Conservation (phyloP, 2,329 filamentous ascomycete species). For the Cladosporium sp. region DNA sequence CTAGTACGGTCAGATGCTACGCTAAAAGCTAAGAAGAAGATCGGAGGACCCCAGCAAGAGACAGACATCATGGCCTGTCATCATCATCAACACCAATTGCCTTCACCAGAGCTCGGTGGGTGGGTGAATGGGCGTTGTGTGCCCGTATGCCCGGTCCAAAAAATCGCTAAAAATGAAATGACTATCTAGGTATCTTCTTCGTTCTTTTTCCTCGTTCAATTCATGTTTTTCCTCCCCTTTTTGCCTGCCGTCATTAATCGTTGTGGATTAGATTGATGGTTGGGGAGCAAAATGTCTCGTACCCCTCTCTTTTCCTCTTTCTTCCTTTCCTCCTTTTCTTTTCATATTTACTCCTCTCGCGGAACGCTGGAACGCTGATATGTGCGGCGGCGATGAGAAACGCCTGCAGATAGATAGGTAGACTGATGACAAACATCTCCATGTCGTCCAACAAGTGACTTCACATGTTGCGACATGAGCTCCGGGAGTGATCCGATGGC, state of each 20-base stretch:
- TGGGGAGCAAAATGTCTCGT: not conserved
- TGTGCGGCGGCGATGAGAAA: not conserved
- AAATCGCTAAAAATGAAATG: constrained; percentile 16
- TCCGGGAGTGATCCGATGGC: not conserved
- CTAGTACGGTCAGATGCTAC: constrained; percentile 40
- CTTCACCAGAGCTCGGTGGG: not conserved
- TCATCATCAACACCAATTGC: not conserved
- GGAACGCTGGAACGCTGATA: constrained; percentile 14
- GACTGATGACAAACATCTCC: not conserved
- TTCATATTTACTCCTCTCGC: not conserved
- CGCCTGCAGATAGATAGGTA: not conserved
- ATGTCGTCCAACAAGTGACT: not conserved
- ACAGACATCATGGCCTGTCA: not conserved
- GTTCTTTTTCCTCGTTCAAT: constrained; percentile 5
- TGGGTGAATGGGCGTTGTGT: too few species aligned
- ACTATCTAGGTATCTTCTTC: constrained; percentile 19
- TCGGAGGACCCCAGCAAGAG: too few species aligned
- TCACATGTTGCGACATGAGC: not conserved
- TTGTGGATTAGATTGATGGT: constrained; percentile 2
- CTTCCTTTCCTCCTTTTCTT: not conserved
- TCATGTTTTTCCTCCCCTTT: not conserved
- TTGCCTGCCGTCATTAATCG: not conserved
- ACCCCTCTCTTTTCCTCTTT: not conserved
- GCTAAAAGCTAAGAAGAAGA: constrained; percentile 26
- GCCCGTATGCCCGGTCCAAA: not conserved